Base-by-base conservation (phyloP, 139 green algal species). In the Volvox reticuliferus region DNA sequence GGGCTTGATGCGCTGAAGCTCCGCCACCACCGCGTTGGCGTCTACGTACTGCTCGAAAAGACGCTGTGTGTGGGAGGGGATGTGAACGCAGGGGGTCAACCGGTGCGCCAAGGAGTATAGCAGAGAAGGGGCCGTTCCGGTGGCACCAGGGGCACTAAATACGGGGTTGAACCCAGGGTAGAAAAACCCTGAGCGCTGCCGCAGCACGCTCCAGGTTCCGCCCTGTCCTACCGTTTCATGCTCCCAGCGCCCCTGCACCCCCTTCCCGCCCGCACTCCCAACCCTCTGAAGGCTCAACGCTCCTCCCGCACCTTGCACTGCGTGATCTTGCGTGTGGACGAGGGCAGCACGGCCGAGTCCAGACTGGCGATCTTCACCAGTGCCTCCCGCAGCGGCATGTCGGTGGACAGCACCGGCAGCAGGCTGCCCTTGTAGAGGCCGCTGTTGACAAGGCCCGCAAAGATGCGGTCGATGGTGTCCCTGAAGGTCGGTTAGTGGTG, bases 281-380 rank as follows among this genome's bases (percentile, higher is more conserved):
- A 13, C 79, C 79, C 50, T 26, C 44, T 9, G 9, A 55, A 55
- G 44, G 5, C 44, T 36, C 22, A 44, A 19, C 22, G 1, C 37
- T 65, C 21, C 18, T 19, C 1, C 76, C 82, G 22, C 78, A 94
- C 90, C 93, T 97, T 95, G 62, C 93, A 93, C 76, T 96, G 94
- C 55, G 93, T 86, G 71, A 98, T 98, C 93, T 98, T 98, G 90
- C 92, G 87, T 20, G 62, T 30, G 19, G 97, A 98, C 14, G 93
- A 92, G 1, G 96, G 94, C 78, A 98, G 94, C 55, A 98, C 95
- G 37, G 86, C 77, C 1, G 87, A 89, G 37, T 93, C 75, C 36
- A 96, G 73, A 30, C 78, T 20, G 73, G 81, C 80, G 0, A 97
- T 78, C 2, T 82, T 76, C 12, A 92, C 32, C 50, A 94, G 91